Percentiles rank a stretch among this genome's conserved stretches.
phyloP scores from a whole-genome alignment of 371 early-diverging fungal species.

The Fennellomyces sp. region DNA sequence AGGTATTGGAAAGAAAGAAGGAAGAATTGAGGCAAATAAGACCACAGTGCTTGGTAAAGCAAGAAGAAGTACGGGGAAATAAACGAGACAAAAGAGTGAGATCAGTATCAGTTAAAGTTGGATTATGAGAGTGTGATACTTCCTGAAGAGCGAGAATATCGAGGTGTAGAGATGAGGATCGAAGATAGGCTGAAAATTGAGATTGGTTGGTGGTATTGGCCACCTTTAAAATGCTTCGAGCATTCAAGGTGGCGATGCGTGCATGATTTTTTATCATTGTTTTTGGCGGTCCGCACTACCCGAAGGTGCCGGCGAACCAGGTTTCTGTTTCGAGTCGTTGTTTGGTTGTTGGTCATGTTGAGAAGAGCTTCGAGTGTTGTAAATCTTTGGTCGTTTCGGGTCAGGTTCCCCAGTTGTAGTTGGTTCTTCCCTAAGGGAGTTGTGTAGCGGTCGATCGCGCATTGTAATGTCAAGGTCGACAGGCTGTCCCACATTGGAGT shows the following conservation, averaged over 20 bases:
- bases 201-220: not conserved
- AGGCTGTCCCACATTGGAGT: no score
- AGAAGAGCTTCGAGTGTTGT: no score
- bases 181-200: not conserved
- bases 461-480: no score
- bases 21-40: not conserved
- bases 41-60: not conserved
- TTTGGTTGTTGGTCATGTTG: no score
- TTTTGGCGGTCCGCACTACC: not conserved
- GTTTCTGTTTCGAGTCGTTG: no score
- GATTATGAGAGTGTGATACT: not conserved
- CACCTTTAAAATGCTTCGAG: not conserved
- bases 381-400: no score
- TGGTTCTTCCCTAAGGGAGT: no score
- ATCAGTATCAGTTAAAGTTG: not conserved
- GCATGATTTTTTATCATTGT: not conserved
- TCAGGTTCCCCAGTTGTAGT: no score
- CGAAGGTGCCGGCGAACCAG: no score
- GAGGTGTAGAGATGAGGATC: not conserved
- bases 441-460: no score
- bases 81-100: not conserved
- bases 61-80: not conserved
- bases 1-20: not conserved
- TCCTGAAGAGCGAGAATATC: not conserved
- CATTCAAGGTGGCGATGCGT: not conserved